Evolutionary conservation across 163 green algal species (phyloP).

Genomic region (Volvox carteri): DNA sequence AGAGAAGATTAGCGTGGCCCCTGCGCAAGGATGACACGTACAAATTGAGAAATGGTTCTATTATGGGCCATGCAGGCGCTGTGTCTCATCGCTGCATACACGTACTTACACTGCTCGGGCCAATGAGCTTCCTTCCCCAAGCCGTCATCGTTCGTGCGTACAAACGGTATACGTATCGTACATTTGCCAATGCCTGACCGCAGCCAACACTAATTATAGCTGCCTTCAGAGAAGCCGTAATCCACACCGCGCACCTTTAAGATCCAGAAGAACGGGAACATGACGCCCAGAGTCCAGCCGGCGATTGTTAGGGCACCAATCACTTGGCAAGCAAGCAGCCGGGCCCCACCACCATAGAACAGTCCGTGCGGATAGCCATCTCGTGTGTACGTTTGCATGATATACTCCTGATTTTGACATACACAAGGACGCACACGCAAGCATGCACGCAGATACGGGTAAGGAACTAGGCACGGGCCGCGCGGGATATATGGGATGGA

Average conservation of each 20-base stretch:
- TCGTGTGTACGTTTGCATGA: constrained; percentile 20
- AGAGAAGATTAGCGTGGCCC: constrained; percentile 93
- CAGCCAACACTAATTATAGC: neutral
- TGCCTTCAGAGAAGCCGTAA: no score
- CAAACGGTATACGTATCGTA: no score
- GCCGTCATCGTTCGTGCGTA: neutral
- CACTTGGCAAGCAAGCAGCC: constrained; percentile 41
- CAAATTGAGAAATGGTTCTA: constrained; percentile 61
- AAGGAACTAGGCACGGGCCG: neutral
- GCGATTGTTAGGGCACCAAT: constrained; percentile 26
- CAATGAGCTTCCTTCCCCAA: neutral
- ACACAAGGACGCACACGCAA: no score
- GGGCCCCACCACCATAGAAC: constrained; percentile 47
- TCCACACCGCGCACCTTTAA: constrained; percentile 17
- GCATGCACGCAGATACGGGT: no score
- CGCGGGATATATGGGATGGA: neutral
- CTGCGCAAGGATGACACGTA: constrained; percentile 93
- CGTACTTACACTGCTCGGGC: neutral
- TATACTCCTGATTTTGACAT: constrained; percentile 34
- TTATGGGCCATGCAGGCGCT: no score
- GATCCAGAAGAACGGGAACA: constrained; percentile 28
- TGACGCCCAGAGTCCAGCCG: constrained; percentile 14
- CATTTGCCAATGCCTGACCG: neutral
- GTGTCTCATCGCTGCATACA: neutral
- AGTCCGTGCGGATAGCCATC: constrained; percentile 32